These are phyloP conservation scores for Nannochloropsis limnetica DNA, from an alignment of 352 stramenopile species.

Conservation along the genomic window DNA sequence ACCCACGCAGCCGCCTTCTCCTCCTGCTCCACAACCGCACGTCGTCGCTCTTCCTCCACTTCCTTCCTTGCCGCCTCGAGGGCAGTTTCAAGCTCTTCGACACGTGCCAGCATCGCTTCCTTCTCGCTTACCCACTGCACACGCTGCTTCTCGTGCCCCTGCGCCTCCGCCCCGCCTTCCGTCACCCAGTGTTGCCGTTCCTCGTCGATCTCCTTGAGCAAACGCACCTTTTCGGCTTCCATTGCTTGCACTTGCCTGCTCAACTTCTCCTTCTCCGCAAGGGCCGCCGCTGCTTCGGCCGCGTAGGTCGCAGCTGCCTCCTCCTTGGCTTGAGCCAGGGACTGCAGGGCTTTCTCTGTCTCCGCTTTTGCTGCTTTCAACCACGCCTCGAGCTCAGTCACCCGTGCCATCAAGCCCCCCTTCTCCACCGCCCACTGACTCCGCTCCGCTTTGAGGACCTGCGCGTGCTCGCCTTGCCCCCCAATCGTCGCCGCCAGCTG, in stretches of 20 bases:
- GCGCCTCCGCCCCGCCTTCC: not conserved
- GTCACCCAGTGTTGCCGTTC: not conserved
- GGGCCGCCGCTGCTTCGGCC: not conserved
- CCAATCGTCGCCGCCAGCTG: not conserved
- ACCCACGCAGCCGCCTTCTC: not conserved
- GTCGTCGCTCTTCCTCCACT: not conserved
- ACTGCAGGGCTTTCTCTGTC: not conserved
- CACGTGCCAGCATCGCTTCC: not conserved
- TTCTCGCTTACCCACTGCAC: not conserved
- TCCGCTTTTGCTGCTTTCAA: not conserved
- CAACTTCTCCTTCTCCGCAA: not conserved
- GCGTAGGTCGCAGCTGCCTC: not conserved
- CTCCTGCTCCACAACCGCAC: not conserved
- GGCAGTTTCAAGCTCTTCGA: not conserved
- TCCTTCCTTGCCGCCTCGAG: not conserved
- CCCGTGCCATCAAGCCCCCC: not conserved
- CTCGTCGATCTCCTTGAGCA: not conserved
- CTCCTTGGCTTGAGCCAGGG: not conserved
- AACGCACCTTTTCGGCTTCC: not conserved
- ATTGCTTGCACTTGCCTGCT: not conserved
- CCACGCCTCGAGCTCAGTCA: not conserved
- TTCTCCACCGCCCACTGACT: not conserved
- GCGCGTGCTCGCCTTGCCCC: not conserved
- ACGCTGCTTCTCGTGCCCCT: not conserved
- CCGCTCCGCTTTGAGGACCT: not conserved